Conservation (phyloP, 495 filamentous ascomycete genomes). For the Aspergillus coremiiformis region DNA sequence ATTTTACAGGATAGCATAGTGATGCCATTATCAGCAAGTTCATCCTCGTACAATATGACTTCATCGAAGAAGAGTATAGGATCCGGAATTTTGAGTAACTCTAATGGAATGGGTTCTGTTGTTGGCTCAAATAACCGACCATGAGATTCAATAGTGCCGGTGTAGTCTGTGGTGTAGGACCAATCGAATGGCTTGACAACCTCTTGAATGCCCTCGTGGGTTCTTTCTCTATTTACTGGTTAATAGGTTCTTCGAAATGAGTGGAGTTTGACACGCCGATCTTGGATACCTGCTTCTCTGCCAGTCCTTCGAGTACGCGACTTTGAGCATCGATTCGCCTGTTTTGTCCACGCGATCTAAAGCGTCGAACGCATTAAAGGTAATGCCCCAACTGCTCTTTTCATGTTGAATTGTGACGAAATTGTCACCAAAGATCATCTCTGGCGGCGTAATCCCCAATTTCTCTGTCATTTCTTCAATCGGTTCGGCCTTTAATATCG, state of each 20-base stretch:
- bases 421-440: slow-evolving; percentile 99
- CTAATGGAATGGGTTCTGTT: slow-evolving; percentile 65
- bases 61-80: slow-evolving; percentile 95
- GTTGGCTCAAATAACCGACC: slow-evolving; percentile 42
- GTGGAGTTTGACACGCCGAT: neutral
- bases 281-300: slow-evolving; percentile 58
- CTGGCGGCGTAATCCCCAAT: slow-evolving; percentile 79
- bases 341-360: slow-evolving; percentile 92
- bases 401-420: slow-evolving; percentile 63
- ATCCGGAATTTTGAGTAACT: slow-evolving; percentile 74
- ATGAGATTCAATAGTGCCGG: slow-evolving; percentile 48
- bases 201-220: slow-evolving; percentile 83
- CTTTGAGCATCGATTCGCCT: slow-evolving; percentile 77
- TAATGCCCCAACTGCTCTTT: slow-evolving; percentile 61
- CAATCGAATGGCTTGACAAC: slow-evolving; percentile 95
- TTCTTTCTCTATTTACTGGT: slow-evolving; percentile 54
- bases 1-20: slow-evolving; percentile 80
- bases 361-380: slow-evolving; percentile 79
- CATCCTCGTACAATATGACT: slow-evolving; percentile 92
- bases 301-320: slow-evolving; percentile 89
- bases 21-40: slow-evolving; percentile 95
- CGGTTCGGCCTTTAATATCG: slow-evolving; percentile 82
- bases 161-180: slow-evolving; percentile 87
- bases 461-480: slow-evolving; percentile 78
- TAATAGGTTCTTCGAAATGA: slow-evolving; percentile 7